phyloP scores from a whole-genome alignment of 805 yeast species.

The Candida vartiovaarae region DNA sequence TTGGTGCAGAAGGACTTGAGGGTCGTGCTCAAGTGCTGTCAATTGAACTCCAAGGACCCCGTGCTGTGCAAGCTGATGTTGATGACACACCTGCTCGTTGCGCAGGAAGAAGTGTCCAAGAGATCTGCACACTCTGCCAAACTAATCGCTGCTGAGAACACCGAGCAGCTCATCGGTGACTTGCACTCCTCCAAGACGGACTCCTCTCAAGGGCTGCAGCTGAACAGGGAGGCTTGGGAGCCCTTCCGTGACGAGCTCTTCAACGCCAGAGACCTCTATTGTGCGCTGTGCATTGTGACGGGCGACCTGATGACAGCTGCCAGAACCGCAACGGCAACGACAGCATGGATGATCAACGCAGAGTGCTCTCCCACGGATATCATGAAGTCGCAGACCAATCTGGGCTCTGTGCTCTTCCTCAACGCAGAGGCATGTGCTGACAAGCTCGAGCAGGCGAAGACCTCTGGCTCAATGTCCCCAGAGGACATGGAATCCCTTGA shows the following conservation, averaged over 20 bases:
- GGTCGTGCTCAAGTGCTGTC: conserved; percentile 61
- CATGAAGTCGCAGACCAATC: conserved; percentile 56
- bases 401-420: conserved; percentile 62
- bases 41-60: conserved; percentile 41
- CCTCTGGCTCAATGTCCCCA: conserved; percentile 11
- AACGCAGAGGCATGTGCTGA: conserved; percentile 60
- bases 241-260: conserved; percentile 75
- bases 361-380: conserved; percentile 60
- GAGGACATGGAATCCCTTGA: conserved; percentile 16
- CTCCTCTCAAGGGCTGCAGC: conserved; percentile 14
- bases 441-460: conserved; percentile 30
- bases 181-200: too few relatives aligned
- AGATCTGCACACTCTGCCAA: conserved; percentile 29
- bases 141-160: conserved; percentile 20
- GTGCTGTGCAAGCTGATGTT: conserved; percentile 48
- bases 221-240: conserved; percentile 52
- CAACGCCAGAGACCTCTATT: conserved; percentile 66
- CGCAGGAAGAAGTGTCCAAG: conserved; percentile 55
- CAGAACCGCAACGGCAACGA: conserved; percentile 52
- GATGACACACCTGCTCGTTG: conserved; percentile 55
- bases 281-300: conserved; percentile 60
- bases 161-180: too few relatives aligned
- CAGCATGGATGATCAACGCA: conserved; percentile 68
- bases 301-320: conserved; percentile 63
- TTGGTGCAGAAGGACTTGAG: conserved; percentile 64